Conservation (phyloP, 345 rosid genomes). For the Pugionium cornutum region DNA sequence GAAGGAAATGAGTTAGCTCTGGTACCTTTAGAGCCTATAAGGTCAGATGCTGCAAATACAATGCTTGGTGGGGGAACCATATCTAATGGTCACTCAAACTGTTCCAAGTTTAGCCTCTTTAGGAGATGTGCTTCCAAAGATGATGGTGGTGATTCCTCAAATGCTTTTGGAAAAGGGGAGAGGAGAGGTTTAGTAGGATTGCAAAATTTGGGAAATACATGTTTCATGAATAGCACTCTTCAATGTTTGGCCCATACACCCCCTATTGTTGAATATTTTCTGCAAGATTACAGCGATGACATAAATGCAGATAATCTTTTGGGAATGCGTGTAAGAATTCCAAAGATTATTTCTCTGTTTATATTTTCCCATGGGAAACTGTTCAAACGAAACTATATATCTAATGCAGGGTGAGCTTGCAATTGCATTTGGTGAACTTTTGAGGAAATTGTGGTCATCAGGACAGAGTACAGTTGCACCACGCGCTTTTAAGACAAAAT, state of each 20-base stretch:
- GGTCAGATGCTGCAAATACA: constrained; percentile 68
- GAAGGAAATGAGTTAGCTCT: constrained; percentile 77
- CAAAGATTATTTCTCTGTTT: constrained; percentile 5
- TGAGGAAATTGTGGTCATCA: constrained; percentile 87
- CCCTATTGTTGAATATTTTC: constrained; percentile 74
- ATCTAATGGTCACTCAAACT: constrained; percentile 75
- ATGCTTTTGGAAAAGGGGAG: constrained; percentile 55
- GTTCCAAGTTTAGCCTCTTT: constrained; percentile 45
- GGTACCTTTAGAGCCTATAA: constrained; percentile 79
- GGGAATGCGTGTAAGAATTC: constrained; percentile 84
- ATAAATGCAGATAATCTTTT: constrained; percentile 82
- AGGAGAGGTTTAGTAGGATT: constrained; percentile 84
- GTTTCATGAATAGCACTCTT: constrained; percentile 96
- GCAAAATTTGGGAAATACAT: constrained; percentile 93
- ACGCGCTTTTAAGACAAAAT: constrained; percentile 83
- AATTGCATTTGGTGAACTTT: constrained; percentile 84
- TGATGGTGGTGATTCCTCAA: constrained; percentile 48
- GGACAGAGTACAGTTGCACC: constrained; percentile 78
- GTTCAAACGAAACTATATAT: constrained; percentile 9
- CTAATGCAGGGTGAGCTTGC: constrained; percentile 95
- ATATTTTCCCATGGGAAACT: constrained; percentile 19
- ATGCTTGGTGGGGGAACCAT: constrained; percentile 61
- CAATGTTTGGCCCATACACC: constrained; percentile 96
- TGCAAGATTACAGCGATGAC: constrained; percentile 80
- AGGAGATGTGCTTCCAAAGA: constrained; percentile 42